Conservation (phyloP, 495 filamentous ascomycete genomes). For the Lepraria neglecta region DNA sequence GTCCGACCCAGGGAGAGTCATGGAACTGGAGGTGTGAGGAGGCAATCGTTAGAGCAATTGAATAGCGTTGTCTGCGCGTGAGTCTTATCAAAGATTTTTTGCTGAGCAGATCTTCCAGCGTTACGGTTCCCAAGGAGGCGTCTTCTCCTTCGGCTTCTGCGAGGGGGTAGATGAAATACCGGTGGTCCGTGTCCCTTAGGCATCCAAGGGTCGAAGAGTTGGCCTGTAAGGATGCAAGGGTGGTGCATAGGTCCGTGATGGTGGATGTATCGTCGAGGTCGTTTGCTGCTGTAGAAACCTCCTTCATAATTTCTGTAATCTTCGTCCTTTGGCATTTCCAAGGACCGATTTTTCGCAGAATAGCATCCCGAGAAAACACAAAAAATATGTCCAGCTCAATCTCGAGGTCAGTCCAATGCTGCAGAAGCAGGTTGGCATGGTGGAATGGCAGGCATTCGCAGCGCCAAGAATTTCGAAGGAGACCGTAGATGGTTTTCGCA, state of each 20-base stretch:
- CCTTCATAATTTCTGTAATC: background rate
- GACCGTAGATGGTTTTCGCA: constrained; percentile 33
- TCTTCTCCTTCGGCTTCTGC: background rate
- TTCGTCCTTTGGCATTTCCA: background rate
- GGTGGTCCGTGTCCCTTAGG: constrained; percentile 21
- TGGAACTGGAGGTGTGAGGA: constrained; percentile 27
- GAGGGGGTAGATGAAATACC: constrained; percentile 26
- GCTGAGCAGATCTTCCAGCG: constrained; percentile 26
- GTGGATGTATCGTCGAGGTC: background rate
- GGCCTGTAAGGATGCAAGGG: constrained; percentile 15
- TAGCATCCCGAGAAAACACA: background rate
- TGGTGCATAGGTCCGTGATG: constrained; percentile 25
- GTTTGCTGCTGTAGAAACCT: background rate
- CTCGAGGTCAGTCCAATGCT: constrained; percentile 28
- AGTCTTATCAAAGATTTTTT: constrained; percentile 18
- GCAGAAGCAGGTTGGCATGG: constrained; percentile 29
- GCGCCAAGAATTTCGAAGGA: constrained; percentile 30
- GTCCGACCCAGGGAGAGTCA: constrained; percentile 26
- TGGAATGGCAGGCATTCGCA: constrained; percentile 32
- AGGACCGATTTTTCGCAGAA: background rate
- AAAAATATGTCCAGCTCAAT: background rate
- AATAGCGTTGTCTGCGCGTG: constrained; percentile 30
- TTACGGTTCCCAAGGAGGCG: constrained; percentile 16
- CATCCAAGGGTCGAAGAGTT: constrained; percentile 22
- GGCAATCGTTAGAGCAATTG: constrained; percentile 26